Evolutionary conservation across 768 basidiomycete genomes (phyloP).

Genomic region (Suillus decipiens): DNA sequence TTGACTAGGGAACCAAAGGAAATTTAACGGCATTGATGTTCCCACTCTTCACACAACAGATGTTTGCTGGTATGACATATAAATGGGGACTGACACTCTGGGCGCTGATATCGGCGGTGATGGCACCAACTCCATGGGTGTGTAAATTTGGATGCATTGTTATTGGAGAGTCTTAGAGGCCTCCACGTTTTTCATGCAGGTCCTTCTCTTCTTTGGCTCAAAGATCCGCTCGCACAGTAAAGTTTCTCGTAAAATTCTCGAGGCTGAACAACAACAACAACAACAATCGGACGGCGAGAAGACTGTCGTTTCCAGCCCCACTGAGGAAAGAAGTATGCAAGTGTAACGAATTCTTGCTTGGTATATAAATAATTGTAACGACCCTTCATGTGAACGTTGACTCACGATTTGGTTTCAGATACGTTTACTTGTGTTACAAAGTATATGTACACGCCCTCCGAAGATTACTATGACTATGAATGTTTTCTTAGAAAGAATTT

Average conservation of each 20-base stretch:
- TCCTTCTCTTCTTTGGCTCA: slow-evolving; percentile 34
- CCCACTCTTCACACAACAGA: slow-evolving; percentile 50
- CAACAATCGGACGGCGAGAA: not conserved
- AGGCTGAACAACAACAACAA: slow-evolving; percentile 15
- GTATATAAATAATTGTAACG: not conserved
- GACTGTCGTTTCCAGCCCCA: not conserved
- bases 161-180: not conserved
- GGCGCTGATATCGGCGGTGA: slow-evolving; percentile 39
- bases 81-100: slow-evolving; percentile 50
- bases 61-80: slow-evolving; percentile 49
- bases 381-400: not conserved
- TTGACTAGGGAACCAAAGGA: no score
- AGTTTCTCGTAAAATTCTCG: slow-evolving; percentile 23
- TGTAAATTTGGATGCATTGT: slow-evolving; percentile 16
- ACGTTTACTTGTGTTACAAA: not conserved
- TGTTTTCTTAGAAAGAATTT: no score
- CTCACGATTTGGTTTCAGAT: not conserved
- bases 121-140: slow-evolving; percentile 50
- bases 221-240: slow-evolving; percentile 34
- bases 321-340: not conserved
- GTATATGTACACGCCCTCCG: not conserved
- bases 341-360: not conserved
- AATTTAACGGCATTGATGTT: slow-evolving; percentile 46
- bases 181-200: slow-evolving; percentile 11
- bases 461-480: no score